A percentile compares a stretch with the other conserved stretches of the same genome.
Evolutionary conservation across 768 basidiomycete genomes (phyloP).

Genomic region (Naganishia onofrii): DNA sequence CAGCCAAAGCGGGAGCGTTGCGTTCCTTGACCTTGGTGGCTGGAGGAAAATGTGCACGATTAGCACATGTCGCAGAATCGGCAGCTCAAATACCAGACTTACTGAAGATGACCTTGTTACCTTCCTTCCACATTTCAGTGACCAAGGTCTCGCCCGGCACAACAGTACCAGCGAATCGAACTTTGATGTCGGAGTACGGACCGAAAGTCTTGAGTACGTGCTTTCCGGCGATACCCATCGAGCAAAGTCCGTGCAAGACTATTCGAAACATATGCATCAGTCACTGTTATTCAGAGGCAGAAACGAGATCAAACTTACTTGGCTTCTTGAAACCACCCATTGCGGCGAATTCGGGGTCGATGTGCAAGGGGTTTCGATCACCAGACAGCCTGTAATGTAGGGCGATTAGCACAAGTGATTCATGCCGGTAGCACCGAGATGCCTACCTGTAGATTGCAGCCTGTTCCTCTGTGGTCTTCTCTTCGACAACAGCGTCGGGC

Average conservation of each 20-base stretch:
- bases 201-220: constrained; percentile 87
- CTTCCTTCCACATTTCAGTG: constrained; percentile 99
- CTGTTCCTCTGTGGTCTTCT: constrained; percentile 75
- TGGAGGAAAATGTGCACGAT: constrained; percentile 46
- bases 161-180: constrained; percentile 87
- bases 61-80: constrained; percentile 15
- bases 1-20: constrained; percentile 66
- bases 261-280: not conserved
- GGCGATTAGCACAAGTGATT: constrained; percentile 11
- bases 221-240: constrained; percentile 87
- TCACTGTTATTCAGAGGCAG: constrained; percentile 53
- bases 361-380: constrained; percentile 86
- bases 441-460: constrained; percentile 85
- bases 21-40: constrained; percentile 87
- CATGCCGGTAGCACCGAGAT: not conserved
- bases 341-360: constrained; percentile 87
- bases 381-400: constrained; percentile 69
- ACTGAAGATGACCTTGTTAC: constrained; percentile 86
- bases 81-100: constrained; percentile 50
- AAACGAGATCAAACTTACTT: constrained; percentile 50
- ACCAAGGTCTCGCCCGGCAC: constrained; percentile 93
- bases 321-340: constrained; percentile 93
- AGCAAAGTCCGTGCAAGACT: constrained; percentile 69
- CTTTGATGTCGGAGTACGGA: constrained; percentile 87
- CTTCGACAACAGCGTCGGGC: constrained; percentile 83